Evolutionary conservation across 805 yeast genomes (phyloP).

Genomic region (Lipomyces yamadae): DNA sequence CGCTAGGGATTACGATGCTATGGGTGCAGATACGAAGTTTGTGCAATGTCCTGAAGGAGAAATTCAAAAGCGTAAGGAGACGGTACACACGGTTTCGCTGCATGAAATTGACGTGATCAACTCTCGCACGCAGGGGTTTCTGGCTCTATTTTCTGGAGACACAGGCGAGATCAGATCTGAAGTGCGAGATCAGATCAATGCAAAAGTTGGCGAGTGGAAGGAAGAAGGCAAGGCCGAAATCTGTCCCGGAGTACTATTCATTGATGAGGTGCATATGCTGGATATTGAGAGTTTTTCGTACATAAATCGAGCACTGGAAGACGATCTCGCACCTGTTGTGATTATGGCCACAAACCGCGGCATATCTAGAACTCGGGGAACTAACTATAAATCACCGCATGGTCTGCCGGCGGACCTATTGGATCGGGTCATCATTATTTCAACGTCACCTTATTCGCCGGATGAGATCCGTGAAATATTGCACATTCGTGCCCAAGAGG

Average conservation of each 20-base stretch:
- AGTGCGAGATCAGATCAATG: conserved; percentile 93
- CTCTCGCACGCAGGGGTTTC: conserved; percentile 95
- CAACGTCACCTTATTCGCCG: conserved; percentile 74
- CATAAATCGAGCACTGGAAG: conserved; percentile 94
- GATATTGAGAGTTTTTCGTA: conserved; percentile 96
- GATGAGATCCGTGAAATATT: conserved; percentile 88
- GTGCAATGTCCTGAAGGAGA: conserved; percentile 99
- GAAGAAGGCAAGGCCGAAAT: conserved; percentile 98
- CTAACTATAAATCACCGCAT: conserved; percentile 91
- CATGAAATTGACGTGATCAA: conserved; percentile 98
- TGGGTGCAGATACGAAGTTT: conserved; percentile 97
- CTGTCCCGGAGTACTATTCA: conserved; percentile 95
- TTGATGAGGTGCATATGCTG: conserved; percentile 98
- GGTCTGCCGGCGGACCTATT: conserved; percentile 95
- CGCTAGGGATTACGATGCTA: conserved; percentile 97
- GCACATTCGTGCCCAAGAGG: conserved; percentile 89
- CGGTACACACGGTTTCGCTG: conserved; percentile 95
- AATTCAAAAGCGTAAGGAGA: conserved; percentile 91
- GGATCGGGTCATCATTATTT: conserved; percentile 91
- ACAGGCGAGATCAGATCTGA: conserved; percentile 97
- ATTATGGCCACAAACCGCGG: conserved; percentile 99
- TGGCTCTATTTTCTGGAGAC: conserved; percentile 93
- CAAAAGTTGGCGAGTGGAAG: conserved; percentile 96
- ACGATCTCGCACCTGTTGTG: conserved; percentile 94
- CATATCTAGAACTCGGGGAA: conserved; percentile 88